Percentiles rank a stretch among this genome's conserved stretches.
Evolutionary conservation across 2,329 filamentous ascomycete species (phyloP).

Genomic region (Pleoardoris graminearum): DNA sequence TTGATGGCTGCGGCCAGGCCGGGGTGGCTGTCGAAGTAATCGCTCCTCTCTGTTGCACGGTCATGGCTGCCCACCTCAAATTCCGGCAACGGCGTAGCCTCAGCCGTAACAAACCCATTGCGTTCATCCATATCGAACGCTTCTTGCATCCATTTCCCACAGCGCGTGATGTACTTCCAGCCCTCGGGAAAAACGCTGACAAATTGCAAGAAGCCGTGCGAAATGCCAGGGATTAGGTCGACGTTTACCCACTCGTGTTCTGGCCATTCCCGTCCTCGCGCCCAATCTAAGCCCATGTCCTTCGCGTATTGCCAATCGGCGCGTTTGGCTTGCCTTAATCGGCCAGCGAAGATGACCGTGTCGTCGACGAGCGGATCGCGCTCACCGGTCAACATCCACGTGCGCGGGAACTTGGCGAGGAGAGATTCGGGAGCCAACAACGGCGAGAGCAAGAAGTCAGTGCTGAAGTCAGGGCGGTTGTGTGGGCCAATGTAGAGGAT

Average conservation of each 20-base stretch:
- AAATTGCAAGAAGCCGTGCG: conserved; percentile 93
- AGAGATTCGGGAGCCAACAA: conserved; percentile 85
- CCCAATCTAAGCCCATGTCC: conserved; percentile 59
- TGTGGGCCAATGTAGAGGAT: conserved; percentile 95
- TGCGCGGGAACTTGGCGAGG: conserved; percentile 86
- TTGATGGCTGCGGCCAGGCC: conserved; percentile 78
- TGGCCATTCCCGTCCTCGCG: conserved; percentile 59
- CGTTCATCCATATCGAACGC: conserved; percentile 63
- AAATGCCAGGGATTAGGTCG: conserved; percentile 82
- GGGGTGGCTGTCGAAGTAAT: conserved; percentile 67
- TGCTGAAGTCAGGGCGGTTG: conserved; percentile 87
- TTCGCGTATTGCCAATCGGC: conserved; percentile 59
- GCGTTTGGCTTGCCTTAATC: conserved; percentile 77
- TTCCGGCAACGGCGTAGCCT: neutral
- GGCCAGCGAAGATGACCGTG: conserved; percentile 91
- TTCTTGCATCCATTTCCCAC: conserved; percentile 79
- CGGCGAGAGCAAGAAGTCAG: conserved; percentile 88
- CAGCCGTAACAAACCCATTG: conserved; percentile 31
- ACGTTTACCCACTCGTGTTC: conserved; percentile 80
- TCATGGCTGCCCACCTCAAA: conserved; percentile 5
- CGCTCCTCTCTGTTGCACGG: conserved; percentile 67
- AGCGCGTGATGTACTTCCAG: conserved; percentile 82
- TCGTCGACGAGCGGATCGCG: conserved; percentile 95
- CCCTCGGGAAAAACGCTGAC: conserved; percentile 84
- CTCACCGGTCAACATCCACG: conserved; percentile 91